phyloP scores from a whole-genome alignment of 371 early-diverging fungal species.

The Globomyces sp. region DNA sequence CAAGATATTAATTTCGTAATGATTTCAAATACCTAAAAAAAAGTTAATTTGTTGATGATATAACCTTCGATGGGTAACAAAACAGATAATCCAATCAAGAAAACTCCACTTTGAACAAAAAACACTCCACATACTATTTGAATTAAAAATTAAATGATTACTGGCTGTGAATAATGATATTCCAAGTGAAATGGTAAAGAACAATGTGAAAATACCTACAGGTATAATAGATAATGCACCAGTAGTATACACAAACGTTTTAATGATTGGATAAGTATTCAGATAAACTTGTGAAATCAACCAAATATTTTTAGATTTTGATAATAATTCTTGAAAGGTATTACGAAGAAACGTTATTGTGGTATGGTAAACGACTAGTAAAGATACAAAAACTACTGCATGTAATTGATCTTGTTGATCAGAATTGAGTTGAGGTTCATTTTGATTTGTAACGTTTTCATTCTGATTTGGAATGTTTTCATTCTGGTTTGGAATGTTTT shows the following conservation, averaged over 20 bases:
- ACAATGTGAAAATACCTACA: constrained; percentile 16
- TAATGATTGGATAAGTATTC: constrained; percentile 9
- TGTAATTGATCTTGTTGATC: neutral
- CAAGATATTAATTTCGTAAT: too few relatives aligned
- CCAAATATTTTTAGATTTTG: neutral
- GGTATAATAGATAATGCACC: constrained; percentile 19
- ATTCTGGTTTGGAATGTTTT: too few relatives aligned
- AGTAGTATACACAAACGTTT: constrained; percentile 22
- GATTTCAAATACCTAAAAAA: too few relatives aligned
- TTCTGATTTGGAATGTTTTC: too few relatives aligned
- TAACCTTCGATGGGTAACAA: constrained; percentile 2
- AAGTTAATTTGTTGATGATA: neutral
- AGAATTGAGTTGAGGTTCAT: neutral
- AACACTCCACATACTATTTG: constrained; percentile 3
- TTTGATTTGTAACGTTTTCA: constrained; percentile 1
- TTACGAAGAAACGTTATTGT: neutral
- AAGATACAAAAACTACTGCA: constrained; percentile 3
- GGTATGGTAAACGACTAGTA: constrained; percentile 1
- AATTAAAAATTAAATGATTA: neutral
- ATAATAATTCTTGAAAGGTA: neutral
- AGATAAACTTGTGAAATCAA: constrained; percentile 5
- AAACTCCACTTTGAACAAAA: neutral
- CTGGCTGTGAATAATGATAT: constrained; percentile 10
- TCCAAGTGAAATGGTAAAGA: constrained; percentile 2
- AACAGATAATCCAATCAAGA: constrained; percentile 9